phyloP scores from a whole-genome alignment of 1,284 basidiomycete species.

The Rhodofomes roseus region DNA sequence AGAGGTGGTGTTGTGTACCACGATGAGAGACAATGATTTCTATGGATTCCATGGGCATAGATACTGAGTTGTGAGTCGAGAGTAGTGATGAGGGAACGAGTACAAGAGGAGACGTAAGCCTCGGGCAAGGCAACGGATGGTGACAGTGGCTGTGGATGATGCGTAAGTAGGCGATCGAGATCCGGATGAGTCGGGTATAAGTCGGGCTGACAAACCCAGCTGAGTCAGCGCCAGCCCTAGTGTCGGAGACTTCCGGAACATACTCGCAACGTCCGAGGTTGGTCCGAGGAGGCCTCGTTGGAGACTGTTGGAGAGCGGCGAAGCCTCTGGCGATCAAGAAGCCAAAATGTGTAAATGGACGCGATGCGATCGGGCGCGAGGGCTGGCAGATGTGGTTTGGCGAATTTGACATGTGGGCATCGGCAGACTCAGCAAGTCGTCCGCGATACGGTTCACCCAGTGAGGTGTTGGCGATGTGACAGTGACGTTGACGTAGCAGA shows the following conservation, averaged over 20 bases:
- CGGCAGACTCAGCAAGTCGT: no score
- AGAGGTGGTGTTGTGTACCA: conserved; percentile 42
- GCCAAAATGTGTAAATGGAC: neutral
- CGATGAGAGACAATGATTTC: conserved; percentile 40
- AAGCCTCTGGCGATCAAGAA: neutral
- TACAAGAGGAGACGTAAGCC: neutral
- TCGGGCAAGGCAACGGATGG: no score
- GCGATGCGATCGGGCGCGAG: neutral
- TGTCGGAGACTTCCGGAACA: neutral
- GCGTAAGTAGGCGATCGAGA: neutral
- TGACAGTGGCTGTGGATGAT: neutral
- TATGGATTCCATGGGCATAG: conserved; percentile 1
- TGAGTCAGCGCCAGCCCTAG: neutral
- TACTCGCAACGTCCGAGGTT: neutral
- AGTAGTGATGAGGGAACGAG: neutral
- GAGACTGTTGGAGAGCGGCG: no score
- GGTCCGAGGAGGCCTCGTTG: neutral
- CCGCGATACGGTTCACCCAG: no score
- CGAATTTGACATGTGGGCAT: neutral
- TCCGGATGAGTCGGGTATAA: neutral
- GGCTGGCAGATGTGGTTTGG: neutral
- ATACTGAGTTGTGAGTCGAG: neutral
- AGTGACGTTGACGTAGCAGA: no score
- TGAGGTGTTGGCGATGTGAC: no score
- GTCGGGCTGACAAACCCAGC: neutral